A percentile compares a stretch with the other conserved stretches of the same genome.
Conservation (phyloP, 2,329 filamentous ascomycete species). For the Alternaria brassicae region DNA sequence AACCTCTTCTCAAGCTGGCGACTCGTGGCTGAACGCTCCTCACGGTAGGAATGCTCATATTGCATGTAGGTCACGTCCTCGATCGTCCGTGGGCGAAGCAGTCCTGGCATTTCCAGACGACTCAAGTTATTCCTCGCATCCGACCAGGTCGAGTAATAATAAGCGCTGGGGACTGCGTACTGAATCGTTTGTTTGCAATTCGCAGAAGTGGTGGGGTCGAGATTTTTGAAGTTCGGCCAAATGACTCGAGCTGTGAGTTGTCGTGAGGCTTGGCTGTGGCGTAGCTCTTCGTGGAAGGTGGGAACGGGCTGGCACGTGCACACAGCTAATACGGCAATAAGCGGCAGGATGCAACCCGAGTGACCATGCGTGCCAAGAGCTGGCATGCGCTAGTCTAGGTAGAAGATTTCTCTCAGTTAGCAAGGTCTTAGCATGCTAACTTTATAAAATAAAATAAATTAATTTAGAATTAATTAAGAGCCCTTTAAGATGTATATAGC, state of each 20-base stretch:
- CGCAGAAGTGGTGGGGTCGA: slow-evolving; percentile 35
- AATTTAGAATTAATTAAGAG: too few species aligned
- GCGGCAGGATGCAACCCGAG: too few species aligned
- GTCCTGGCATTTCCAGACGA: slow-evolving; percentile 28
- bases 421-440: too few species aligned
- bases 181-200: slow-evolving; percentile 28
- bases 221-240: not conserved
- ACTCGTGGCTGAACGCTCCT: slow-evolving; percentile 19
- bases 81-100: slow-evolving; percentile 25
- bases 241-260: not conserved
- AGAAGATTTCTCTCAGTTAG: too few species aligned
- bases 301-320: not conserved
- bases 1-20: slow-evolving; percentile 2
- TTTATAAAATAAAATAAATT: too few species aligned
- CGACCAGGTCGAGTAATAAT: slow-evolving; percentile 24
- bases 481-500: too few species aligned
- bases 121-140: slow-evolving; percentile 21
- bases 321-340: not conserved
- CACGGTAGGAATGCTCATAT: slow-evolving; percentile 19
- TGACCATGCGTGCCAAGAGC: too few species aligned
- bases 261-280: not conserved
- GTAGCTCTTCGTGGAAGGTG: slow-evolving; percentile 4
- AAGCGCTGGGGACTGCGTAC: slow-evolving; percentile 26
- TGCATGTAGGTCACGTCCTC: slow-evolving; percentile 31
- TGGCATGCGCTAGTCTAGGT: too few species aligned